Conservation (phyloP, 2,329 filamentous ascomycete species). For the Ustulina deusta region DNA sequence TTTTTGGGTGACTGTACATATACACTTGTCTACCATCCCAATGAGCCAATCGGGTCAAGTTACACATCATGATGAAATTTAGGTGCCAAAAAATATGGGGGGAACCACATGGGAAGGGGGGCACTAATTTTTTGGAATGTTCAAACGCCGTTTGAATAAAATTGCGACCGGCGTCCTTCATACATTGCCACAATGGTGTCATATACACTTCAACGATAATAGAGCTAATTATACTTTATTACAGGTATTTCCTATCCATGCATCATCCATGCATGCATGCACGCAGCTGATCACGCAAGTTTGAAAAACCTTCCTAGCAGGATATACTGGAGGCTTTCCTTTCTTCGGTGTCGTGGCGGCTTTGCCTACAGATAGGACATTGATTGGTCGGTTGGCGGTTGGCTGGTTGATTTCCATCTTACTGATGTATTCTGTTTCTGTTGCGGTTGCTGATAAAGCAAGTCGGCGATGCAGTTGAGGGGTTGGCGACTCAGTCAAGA, state of each 20-base stretch:
- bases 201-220: not conserved
- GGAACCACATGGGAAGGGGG: too few species aligned
- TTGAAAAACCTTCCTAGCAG: not conserved
- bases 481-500: not conserved
- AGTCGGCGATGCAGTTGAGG: not conserved
- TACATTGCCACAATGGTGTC: not conserved
- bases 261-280: not conserved
- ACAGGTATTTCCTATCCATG: not conserved
- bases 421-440: not conserved
- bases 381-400: not conserved
- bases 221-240: slow-evolving; percentile 10
- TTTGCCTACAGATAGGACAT: not conserved
- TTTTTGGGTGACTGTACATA: too few species aligned
- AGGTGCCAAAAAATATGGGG: too few species aligned
- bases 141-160: not conserved
- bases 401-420: not conserved
- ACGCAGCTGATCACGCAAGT: not conserved
- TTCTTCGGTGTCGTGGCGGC: not conserved
- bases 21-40: too few species aligned
- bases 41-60: too few species aligned
- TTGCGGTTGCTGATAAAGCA: not conserved
- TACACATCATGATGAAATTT: too few species aligned
- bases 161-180: not conserved
- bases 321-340: not conserved
- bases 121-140: too few species aligned